These are phyloP conservation scores for Ilyonectria mors-panacis DNA, from an alignment of 2,329 filamentous ascomycete species.

Conservation along the genomic window DNA sequence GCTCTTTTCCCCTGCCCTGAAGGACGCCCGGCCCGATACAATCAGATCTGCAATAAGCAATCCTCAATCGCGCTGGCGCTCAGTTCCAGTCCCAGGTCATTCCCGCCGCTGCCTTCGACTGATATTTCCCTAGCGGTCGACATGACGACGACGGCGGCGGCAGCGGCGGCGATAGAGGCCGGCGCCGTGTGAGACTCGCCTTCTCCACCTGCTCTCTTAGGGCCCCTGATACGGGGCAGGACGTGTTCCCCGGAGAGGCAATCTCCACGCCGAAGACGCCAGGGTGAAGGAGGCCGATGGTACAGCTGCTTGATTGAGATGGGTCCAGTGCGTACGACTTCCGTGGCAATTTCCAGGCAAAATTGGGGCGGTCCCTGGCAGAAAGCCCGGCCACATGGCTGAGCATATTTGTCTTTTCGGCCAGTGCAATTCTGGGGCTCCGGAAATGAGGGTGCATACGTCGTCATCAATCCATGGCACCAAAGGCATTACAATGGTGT, in stretches of 20 bases:
- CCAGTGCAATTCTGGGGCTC: slow-evolving; percentile 27
- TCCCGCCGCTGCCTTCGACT: background rate
- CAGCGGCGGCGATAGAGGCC: background rate
- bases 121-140: slow-evolving; percentile 10
- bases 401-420: slow-evolving; percentile 32
- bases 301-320: background rate
- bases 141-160: slow-evolving; percentile 23
- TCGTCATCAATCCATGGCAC: slow-evolving; percentile 21
- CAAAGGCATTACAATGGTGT: slow-evolving; percentile 2
- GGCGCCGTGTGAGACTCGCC: slow-evolving; percentile 16
- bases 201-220: background rate
- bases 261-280: slow-evolving; percentile 10
- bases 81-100: background rate
- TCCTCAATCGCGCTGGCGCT: background rate
- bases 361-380: slow-evolving; percentile 10
- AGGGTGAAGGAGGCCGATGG: slow-evolving; percentile 5
- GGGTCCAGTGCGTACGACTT: slow-evolving; percentile 12
- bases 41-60: slow-evolving; percentile 1
- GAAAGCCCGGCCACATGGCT: slow-evolving; percentile 18
- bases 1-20: background rate
- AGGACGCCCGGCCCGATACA: background rate
- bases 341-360: slow-evolving; percentile 28
- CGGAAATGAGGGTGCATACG: slow-evolving; percentile 31
- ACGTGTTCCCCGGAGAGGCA: slow-evolving; percentile 14
- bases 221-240: slow-evolving; percentile 19